Evolutionary conservation across 495 filamentous ascomycete species (phyloP).

Genomic region (Viridothelium virens): DNA sequence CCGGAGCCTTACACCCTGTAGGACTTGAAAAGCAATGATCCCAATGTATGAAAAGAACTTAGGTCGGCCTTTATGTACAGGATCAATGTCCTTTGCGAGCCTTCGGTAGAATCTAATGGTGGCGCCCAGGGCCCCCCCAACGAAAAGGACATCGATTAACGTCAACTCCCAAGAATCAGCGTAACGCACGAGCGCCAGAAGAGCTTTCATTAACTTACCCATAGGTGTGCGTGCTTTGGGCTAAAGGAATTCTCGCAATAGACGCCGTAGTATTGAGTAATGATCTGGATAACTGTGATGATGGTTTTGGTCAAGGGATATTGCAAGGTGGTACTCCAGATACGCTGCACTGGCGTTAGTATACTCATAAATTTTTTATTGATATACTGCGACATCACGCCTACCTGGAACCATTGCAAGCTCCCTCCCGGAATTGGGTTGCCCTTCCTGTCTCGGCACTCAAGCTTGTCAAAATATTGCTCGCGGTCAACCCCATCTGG

Average conservation of each 20-base stretch:
- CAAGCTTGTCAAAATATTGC: slow-evolving; percentile 18
- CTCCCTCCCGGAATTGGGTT: slow-evolving; percentile 16
- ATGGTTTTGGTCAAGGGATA: slow-evolving; percentile 17
- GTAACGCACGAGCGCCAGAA: neutral
- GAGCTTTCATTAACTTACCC: neutral
- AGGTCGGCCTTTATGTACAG: slow-evolving; percentile 2
- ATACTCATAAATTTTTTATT: neutral
- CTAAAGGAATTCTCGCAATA: slow-evolving; percentile 22
- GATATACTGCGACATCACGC: neutral
- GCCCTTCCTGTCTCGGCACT: slow-evolving; percentile 16
- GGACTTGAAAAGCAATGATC: slow-evolving; percentile 17
- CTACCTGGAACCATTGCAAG: slow-evolving; percentile 19
- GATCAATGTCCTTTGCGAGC: slow-evolving; percentile 13
- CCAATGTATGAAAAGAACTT: slow-evolving; percentile 18
- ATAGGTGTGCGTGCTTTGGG: slow-evolving; percentile 18
- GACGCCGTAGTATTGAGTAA: slow-evolving; percentile 19
- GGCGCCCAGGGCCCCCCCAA: slow-evolving; percentile 19
- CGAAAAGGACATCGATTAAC: slow-evolving; percentile 16
- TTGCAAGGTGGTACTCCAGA: slow-evolving; percentile 13
- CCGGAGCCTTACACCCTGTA: slow-evolving; percentile 15
- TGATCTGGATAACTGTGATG: slow-evolving; percentile 17
- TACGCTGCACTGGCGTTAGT: slow-evolving; percentile 6
- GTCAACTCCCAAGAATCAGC: neutral
- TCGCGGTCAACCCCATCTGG: slow-evolving; percentile 21
- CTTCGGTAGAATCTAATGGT: slow-evolving; percentile 16